phyloP scores from a whole-genome alignment of 2,329 filamentous ascomycete genomes.

The Fusarium piperis region DNA sequence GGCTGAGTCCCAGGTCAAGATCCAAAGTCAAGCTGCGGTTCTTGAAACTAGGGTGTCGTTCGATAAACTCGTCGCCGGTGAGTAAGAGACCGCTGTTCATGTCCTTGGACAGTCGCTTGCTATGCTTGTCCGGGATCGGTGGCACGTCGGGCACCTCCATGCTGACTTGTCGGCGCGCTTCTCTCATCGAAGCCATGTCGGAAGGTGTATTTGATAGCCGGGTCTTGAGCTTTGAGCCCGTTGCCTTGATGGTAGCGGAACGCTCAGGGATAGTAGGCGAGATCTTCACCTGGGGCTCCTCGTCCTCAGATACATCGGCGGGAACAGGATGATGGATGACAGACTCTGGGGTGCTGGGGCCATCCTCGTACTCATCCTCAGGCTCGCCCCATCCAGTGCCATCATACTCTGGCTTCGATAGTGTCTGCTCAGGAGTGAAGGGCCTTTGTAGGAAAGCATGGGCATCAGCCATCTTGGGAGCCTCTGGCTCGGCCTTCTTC shows the following conservation, averaged over 20 bases:
- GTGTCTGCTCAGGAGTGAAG: slow-evolving; percentile 58
- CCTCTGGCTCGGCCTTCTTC: slow-evolving; percentile 32
- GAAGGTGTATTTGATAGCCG: slow-evolving; percentile 87
- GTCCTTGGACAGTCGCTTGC: slow-evolving; percentile 63
- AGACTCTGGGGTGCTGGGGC: slow-evolving; percentile 83
- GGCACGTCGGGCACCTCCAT: slow-evolving; percentile 72
- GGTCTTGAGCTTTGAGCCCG: slow-evolving; percentile 87
- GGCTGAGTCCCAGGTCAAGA: slow-evolving; percentile 83
- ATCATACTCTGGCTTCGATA: slow-evolving; percentile 71
- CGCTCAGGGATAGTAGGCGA: slow-evolving; percentile 80
- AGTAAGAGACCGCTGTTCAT: slow-evolving; percentile 51
- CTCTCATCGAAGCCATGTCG: slow-evolving; percentile 85
- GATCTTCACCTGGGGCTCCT: slow-evolving; percentile 57
- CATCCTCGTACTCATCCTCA: slow-evolving; percentile 62
- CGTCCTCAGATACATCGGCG: slow-evolving; percentile 46
- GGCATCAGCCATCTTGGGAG: slow-evolving; percentile 49
- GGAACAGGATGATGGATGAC: slow-evolving; percentile 82
- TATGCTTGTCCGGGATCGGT: slow-evolving; percentile 69
- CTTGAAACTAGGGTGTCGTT: slow-evolving; percentile 78
- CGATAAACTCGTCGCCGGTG: slow-evolving; percentile 56
- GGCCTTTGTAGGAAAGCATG: slow-evolving; percentile 54
- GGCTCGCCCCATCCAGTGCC: slow-evolving; percentile 69
- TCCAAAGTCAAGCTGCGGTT: slow-evolving; percentile 84
- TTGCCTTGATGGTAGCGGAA: slow-evolving; percentile 87
- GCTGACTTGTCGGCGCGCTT: slow-evolving; percentile 85